phyloP scores from a whole-genome alignment of 1,284 basidiomycete species.

The Coniferiporia weirii region DNA sequence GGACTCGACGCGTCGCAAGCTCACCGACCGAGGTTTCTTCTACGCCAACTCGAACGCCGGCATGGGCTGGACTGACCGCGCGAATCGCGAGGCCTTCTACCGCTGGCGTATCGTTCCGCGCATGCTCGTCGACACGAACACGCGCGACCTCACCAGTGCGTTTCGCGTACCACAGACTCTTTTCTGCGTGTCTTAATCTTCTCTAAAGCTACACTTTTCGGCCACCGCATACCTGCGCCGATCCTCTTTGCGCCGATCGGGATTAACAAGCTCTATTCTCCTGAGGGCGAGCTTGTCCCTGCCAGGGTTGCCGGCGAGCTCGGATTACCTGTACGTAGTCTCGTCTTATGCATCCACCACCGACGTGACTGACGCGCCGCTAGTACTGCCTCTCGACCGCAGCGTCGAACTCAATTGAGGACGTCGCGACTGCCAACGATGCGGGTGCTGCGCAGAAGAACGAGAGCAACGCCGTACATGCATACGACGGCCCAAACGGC shows the following conservation, averaged over 20 bases:
- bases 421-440: slow-evolving; percentile 46
- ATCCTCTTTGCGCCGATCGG: slow-evolving; percentile 55
- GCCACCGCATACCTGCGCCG: slow-evolving; percentile 47
- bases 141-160: slow-evolving; percentile 43
- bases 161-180: background rate
- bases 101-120: slow-evolving; percentile 49
- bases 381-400: slow-evolving; percentile 56
- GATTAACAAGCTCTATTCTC: slow-evolving; percentile 52
- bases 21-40: slow-evolving; percentile 47
- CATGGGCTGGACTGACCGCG: slow-evolving; percentile 48
- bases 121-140: slow-evolving; percentile 55
- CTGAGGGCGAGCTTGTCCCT: slow-evolving; percentile 47
- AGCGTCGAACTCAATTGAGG: slow-evolving; percentile 47
- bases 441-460: slow-evolving; percentile 33
- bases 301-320: slow-evolving; percentile 52
- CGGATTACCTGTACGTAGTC: slow-evolving; percentile 39
- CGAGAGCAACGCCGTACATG: slow-evolving; percentile 35
- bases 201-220: slow-evolving; percentile 42
- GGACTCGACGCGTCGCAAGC: slow-evolving; percentile 44
- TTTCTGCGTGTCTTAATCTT: background rate
- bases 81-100: slow-evolving; percentile 50
- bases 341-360: background rate
- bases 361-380: background rate
- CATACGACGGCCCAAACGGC: slow-evolving; percentile 32
- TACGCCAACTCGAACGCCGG: slow-evolving; percentile 57